Percentiles rank a stretch among this genome's conserved stretches.
Conservation (phyloP, 352 stramenopile species). For the Phytophthora kernoviae region DNA sequence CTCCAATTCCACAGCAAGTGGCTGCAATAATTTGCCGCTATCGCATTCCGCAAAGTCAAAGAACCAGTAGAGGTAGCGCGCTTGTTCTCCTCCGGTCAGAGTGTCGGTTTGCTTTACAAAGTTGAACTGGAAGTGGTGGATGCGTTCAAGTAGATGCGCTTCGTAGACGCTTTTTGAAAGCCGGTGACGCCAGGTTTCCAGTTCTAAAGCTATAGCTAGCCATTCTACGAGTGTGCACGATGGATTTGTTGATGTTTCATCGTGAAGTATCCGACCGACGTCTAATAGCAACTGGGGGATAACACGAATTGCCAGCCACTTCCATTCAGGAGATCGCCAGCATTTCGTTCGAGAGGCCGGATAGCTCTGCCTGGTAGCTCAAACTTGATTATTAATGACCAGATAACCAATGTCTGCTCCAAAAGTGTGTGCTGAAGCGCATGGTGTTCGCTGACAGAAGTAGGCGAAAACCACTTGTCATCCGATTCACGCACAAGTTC, state of each 20-base stretch:
- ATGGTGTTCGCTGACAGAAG: conserved; percentile 37
- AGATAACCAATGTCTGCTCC: conserved; percentile 52
- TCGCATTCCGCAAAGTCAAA: conserved; percentile 23
- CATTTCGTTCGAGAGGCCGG: conserved; percentile 36
- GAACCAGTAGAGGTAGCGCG: conserved; percentile 37
- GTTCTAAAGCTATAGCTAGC: conserved; percentile 23
- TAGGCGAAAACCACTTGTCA: conserved; percentile 39
- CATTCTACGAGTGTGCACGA: conserved; percentile 16
- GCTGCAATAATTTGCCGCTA: conserved; percentile 6
- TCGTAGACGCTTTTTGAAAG: conserved; percentile 49
- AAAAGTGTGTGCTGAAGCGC: conserved; percentile 42
- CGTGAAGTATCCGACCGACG: conserved; percentile 19
- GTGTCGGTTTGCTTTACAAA: conserved; percentile 42
- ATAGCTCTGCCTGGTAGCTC: conserved; percentile 33
- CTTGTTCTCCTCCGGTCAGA: conserved; percentile 21
- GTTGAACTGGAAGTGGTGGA: conserved; percentile 47
- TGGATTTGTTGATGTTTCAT: conserved; percentile 2
- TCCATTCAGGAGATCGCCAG: conserved; percentile 27
- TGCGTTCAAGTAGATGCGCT: conserved; percentile 39
- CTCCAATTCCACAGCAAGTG: conserved; percentile 29
- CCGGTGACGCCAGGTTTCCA: conserved; percentile 45
- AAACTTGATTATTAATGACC: conserved; percentile 47
- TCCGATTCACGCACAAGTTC: conserved; percentile 35
- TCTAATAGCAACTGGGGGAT: conserved; percentile 35
- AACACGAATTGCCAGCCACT: conserved; percentile 47